A percentile compares a stretch with the other conserved stretches of the same genome.
phyloP scores from a whole-genome alignment of 2,329 filamentous ascomycete species.

The Tolypocladium cylindrosporum region DNA sequence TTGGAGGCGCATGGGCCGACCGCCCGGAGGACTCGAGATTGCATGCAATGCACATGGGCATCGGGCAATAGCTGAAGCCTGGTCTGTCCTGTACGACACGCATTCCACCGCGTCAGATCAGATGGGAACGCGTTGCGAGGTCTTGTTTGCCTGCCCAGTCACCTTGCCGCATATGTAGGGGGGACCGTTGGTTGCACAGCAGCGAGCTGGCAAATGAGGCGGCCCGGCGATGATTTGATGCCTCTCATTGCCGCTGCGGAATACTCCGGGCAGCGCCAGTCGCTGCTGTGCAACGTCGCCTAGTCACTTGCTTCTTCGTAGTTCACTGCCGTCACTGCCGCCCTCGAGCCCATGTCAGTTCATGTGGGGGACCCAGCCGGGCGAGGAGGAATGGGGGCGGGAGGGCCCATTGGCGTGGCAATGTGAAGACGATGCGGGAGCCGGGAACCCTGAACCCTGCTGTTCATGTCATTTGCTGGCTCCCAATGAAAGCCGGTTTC shows the following conservation, averaged over 20 bases:
- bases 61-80: not conserved
- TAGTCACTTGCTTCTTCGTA: not conserved
- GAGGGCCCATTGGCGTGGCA: not conserved
- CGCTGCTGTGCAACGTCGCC: not conserved
- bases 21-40: not conserved
- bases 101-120: not conserved
- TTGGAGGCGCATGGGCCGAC: not conserved
- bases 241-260: not conserved
- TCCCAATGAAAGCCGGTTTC: not conserved
- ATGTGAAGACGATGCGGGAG: not conserved
- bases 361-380: not conserved
- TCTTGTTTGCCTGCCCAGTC: not conserved
- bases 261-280: not conserved
- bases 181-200: not conserved
- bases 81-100: not conserved
- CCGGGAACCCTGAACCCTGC: not conserved
- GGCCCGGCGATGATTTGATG: not conserved
- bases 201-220: not conserved
- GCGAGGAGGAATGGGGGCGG: not conserved
- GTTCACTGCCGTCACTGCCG: not conserved
- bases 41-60: not conserved
- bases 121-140: not conserved
- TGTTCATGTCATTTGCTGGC: not conserved
- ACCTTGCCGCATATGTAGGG: not conserved
- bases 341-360: not conserved